Evolutionary conservation across 2,329 filamentous ascomycete genomes (phyloP), one percentile per base, ranked within the genome.

Genomic region (Xylaria sp.): DNA sequence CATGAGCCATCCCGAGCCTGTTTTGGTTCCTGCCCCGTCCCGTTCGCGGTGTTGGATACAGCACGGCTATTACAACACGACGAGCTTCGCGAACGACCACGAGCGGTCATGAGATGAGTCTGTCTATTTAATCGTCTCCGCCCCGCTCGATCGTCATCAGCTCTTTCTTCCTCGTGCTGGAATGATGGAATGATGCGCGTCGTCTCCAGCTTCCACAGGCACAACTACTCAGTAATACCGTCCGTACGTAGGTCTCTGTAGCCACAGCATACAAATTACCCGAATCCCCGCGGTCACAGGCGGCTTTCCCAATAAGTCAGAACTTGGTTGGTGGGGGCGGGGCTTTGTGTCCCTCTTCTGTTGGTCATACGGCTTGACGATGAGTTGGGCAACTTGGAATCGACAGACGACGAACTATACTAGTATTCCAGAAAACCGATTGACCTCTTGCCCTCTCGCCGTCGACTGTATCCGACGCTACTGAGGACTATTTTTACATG

Each of bases 151-250:
- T 68, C 59, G 60, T 60, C 49, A 17, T 49, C 59, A 63, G 61
- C 61, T 66, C 63, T 67, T 61, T 66, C 63, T 67, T 62, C 66
- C 66, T 61, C 65, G 69, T 63, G 59, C 60, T 61, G 63, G 63
- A 61, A 69, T 37, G 12, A 69, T 9, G 9, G 28, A 31, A 31
- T 69, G 69, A 70, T 69, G 64, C 70, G 65, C 68, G 66, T 65
- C 64, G 50, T 65, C 62, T 69, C 69, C 64, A 64, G 61, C 66
- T 66, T 55, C 35, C 35, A 56, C 69, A 58, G 61, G 66, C 65
- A 63, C 65, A 65, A 65, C 65, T 50, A n/a, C n/a, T n/a, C n/a
- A n/a, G n/a, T n/a, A 38, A 57, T 42, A 37, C 42, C 14, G 28
- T 43, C 28, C 15, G 19, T 21, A 46, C 1, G n/a, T 19, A 42